Evolutionary conservation across 345 rosid genomes (phyloP), one percentile per base, ranked within the genome.

Genomic region (Eucalyptus marginata): DNA sequence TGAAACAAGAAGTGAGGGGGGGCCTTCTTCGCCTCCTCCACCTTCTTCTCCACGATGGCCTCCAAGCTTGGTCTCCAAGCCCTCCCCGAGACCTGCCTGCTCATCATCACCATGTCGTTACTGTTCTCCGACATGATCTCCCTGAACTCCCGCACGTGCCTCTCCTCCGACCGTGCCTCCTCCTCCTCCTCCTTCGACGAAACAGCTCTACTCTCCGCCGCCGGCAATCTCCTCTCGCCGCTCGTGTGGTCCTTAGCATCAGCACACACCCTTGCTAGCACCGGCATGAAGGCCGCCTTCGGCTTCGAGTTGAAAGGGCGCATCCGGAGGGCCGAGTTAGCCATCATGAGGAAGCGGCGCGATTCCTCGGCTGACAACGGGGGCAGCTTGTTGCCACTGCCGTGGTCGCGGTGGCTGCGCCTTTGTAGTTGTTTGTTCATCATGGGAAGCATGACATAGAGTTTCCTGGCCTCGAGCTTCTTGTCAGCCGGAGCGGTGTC

Each of bases 41-140:
- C 76, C 76, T 93, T 95, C 93, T 92, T 96, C 94, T 96, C 97
- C 66, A 88, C 91, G 20, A 96, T 96, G 2, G 98, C 94, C 64
- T 94, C 96, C 93, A 96, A 89, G 90, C 94, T 94, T 52, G 97
- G 98, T 88, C 91, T 96, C 98, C 98, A 96, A 16, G 94, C 94
- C 91, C 92, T 96, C n/a, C 98, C 95, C 14, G 97, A 96, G 51
- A 93, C 25, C 80, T 92, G 93, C 90, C 94, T 87, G 83, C 94
- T 95, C 92, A 96, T 88, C 90, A 50, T 50, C 87, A 11, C 87
- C 62, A 25, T 52, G 29, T 43, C 87, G 31, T 40, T 40, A 43
- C 33, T n/a, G 56, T 24, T 49, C 16, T 43, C 52, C 49, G 47
- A 87, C 14, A 59, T 89, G 81, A 91, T 86, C 87, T 93, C 94